Base-by-base conservation (phyloP, 192 early-diverging fungal species). In the Gamsiella multidivaricata region DNA sequence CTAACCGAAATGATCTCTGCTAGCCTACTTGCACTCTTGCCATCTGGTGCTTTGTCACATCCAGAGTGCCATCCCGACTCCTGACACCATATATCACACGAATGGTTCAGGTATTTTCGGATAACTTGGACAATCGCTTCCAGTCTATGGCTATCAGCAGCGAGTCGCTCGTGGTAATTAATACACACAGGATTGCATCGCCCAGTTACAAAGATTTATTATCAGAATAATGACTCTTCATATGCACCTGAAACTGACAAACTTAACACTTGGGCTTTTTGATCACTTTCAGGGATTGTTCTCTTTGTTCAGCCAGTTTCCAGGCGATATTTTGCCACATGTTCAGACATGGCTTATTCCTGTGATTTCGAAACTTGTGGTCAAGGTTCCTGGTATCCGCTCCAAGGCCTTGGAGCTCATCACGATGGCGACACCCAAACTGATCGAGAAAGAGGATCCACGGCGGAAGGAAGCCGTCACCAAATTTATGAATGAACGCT, bases 361-460 rank as follows among this genome's bases (percentile, higher is more conserved):
- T 3, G 33, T 73, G 23, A n/a, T 73, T 4, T 22, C 23, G 34
- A 54, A 55, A 2, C 54, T 73, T 15, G 31, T 65, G 28, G 34
- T 56, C 8, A n/a, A 12, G 17, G 29, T 73, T 10, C 70, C 70
- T 1, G 70, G 70, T 3, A 73, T 73, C 7, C 61, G 70, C 22
- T 59, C 62, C 22, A 73, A 63, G 28, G 47, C 70, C 2, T 55
- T 73, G 8, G 62, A 73, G 22, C 62, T 55, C 17, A 11, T 73
- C 2, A 58, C 46, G 15, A n/a, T 39, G 12, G 45, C 39, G 10
- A 59, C 57, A 6, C 70, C 70, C 8, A 73, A 58, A 14, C 33
- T 73, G 26, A 64, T 65, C 26, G 61, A 73, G 14, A 73, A 52
- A 23, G 70, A 73, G 14, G 70, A 73, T 18, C 33, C 36, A 15